Conservation (phyloP, 441 rosid genomes). For the Croton laevigatus region DNA sequence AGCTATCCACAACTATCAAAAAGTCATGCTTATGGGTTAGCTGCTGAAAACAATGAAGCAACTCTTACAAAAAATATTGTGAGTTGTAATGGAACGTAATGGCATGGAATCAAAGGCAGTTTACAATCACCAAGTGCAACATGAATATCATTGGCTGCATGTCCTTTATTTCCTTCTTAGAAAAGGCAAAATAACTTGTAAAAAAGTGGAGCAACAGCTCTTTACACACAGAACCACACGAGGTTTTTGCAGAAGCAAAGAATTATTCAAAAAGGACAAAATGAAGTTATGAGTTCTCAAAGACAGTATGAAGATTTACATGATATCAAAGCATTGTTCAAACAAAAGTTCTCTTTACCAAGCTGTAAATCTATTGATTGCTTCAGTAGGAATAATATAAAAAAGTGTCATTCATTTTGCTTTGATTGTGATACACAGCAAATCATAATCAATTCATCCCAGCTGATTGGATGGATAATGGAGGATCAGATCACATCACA, state of each 20-base stretch:
- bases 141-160: background rate
- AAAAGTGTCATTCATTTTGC: no score
- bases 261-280: background rate
- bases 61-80: no score
- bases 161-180: background rate
- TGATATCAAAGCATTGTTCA: background rate
- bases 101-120: no score
- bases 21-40: background rate
- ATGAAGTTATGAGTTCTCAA: background rate
- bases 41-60: no score
- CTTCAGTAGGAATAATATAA: background rate
- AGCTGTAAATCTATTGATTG: background rate
- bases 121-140: no score
- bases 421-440: background rate
- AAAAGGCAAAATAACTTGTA: background rate
- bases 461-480: background rate
- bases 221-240: background rate
- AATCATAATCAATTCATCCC: background rate
- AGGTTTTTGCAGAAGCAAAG: background rate
- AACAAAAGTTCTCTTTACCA: background rate
- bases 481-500: background rate
- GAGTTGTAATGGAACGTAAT: no score
- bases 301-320: background rate
- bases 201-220: background rate
- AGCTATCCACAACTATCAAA: background rate